These are phyloP conservation scores for Cardiosporidium cionae DNA, from an alignment of 169 alveolate genomes.

Conservation along the genomic window DNA sequence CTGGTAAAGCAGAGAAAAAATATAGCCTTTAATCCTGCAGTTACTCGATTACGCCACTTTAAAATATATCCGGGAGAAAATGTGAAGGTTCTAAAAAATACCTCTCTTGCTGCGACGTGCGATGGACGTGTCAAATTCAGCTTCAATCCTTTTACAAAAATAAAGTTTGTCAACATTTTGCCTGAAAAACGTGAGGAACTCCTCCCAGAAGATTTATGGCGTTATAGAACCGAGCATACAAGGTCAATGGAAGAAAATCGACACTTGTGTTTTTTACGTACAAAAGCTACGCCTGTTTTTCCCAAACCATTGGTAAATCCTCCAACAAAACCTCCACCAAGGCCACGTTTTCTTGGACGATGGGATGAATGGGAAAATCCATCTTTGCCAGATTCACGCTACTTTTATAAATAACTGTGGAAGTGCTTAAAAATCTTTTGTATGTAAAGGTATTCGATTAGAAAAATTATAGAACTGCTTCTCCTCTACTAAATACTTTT, in stretches of 20 bases:
- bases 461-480: too few relatives aligned
- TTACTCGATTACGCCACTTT: constrained; percentile 53
- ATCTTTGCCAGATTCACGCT: constrained; percentile 48
- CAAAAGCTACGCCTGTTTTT: constrained; percentile 38
- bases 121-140: constrained; percentile 73
- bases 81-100: constrained; percentile 33
- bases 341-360: constrained; percentile 52
- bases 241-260: constrained; percentile 67
- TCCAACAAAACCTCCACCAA: constrained; percentile 60
- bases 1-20: constrained; percentile 53
- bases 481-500: too few relatives aligned
- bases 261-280: constrained; percentile 49
- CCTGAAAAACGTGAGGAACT: constrained; percentile 71
- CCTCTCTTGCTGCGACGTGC: constrained; percentile 29
- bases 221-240: constrained; percentile 79
- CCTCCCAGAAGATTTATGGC: constrained; percentile 63
- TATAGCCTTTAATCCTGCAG: constrained; percentile 56
- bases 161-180: constrained; percentile 63
- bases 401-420: constrained; percentile 3
- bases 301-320: constrained; percentile 39
- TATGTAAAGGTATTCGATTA: too few relatives aligned
- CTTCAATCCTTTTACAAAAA: constrained; percentile 38
- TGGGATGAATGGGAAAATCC: constrained; percentile 65
- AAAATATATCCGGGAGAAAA: constrained; percentile 71
- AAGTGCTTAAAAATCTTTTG: too few relatives aligned